Evolutionary conservation across 2,329 filamentous ascomycete species (phyloP).

Genomic region (Elsinoe arachidis): DNA sequence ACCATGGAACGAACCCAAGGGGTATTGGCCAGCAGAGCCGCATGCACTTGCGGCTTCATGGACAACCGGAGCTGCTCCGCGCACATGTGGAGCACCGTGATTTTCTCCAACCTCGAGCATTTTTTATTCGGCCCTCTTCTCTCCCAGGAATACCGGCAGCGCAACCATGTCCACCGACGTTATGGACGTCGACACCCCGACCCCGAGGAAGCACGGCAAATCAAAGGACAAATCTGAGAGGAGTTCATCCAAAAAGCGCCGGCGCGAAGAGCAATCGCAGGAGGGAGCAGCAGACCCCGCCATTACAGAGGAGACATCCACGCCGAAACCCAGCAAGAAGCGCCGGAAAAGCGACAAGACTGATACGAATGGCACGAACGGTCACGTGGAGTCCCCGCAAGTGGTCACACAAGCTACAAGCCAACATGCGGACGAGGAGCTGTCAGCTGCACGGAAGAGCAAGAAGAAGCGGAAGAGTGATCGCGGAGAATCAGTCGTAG

Average conservation of each 20-base stretch:
- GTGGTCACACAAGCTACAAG: neutral
- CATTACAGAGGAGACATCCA: neutral
- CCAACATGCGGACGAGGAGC: neutral
- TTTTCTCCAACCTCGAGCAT: conserved; percentile 3
- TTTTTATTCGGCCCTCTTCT: neutral
- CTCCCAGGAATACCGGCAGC: neutral
- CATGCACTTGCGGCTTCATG: neutral
- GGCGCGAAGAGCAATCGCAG: conserved; percentile 16
- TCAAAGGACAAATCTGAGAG: conserved; percentile 28
- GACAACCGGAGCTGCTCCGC: neutral
- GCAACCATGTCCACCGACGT: conserved; percentile 19
- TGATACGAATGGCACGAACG: neutral
- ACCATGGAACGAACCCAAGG: neutral
- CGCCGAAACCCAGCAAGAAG: conserved; percentile 11
- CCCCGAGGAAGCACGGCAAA: conserved; percentile 31
- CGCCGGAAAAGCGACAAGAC: conserved; percentile 10
- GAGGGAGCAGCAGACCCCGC: neutral
- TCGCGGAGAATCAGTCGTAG: neutral
- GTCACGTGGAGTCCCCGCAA: conserved; percentile 3
- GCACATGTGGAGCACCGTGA: neutral
- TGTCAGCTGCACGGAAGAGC: conserved; percentile 24
- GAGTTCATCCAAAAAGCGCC: conserved; percentile 24
- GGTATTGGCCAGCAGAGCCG: neutral
- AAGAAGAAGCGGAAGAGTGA: conserved; percentile 29
- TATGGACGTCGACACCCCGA: conserved; percentile 13